These are phyloP conservation scores for Emericellopsis cladophorae DNA, from an alignment of 2,329 filamentous ascomycete species.

Conservation along the genomic window DNA sequence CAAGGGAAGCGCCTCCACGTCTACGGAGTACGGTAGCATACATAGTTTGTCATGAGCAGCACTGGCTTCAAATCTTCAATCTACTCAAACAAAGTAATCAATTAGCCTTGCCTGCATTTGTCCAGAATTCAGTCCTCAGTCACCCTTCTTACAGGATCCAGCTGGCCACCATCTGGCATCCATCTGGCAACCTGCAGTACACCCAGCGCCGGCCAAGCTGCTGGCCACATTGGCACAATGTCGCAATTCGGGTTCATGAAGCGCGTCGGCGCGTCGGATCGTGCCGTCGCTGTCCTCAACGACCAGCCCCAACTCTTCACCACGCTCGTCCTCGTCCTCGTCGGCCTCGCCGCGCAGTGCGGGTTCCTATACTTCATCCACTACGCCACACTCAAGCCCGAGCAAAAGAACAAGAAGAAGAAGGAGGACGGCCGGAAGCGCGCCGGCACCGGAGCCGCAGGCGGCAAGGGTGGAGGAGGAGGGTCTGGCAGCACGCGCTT, in stretches of 20 bases:
- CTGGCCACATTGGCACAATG: constrained; percentile 5
- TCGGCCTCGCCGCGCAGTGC: constrained; percentile 31
- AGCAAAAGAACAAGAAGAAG: constrained; percentile 43
- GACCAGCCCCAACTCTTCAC: constrained; percentile 48
- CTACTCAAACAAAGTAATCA: too few species aligned
- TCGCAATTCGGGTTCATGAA: constrained; percentile 45
- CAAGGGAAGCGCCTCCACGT: too few species aligned
- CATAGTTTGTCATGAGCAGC: too few species aligned
- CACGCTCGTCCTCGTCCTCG: constrained; percentile 40
- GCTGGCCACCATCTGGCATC: too few species aligned
- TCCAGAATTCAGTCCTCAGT: too few species aligned
- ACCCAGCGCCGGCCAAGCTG: too few species aligned
- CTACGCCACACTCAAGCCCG: constrained; percentile 46
- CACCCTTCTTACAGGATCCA: background rate
- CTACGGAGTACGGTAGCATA: too few species aligned
- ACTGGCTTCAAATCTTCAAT: too few species aligned
- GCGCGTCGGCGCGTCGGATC: constrained; percentile 42
- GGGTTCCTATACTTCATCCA: constrained; percentile 45
- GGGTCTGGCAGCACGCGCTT: background rate
- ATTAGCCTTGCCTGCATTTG: too few species aligned
- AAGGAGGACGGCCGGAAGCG: constrained; percentile 19
- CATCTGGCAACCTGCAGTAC: too few species aligned
- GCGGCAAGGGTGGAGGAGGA: background rate
- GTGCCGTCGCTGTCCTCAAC: constrained; percentile 47
- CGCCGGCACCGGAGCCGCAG: background rate